Percentiles rank a stretch among this genome's conserved stretches.
phyloP scores from a whole-genome alignment of 768 basidiomycete genomes.

The Rubroboletus satanas region DNA sequence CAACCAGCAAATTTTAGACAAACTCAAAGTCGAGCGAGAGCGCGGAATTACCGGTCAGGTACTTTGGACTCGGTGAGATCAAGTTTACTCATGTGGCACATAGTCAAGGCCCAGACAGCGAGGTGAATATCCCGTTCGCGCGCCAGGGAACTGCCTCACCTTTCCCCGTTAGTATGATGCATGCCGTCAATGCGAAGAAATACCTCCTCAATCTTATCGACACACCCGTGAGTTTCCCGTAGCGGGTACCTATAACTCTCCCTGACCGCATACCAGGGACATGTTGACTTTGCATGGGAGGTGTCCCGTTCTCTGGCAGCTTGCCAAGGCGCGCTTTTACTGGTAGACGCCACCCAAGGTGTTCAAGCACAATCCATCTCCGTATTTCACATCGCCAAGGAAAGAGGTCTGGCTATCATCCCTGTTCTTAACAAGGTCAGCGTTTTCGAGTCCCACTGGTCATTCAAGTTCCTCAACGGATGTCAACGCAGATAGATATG shows the following conservation, averaged over 20 bases:
- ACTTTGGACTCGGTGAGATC: background rate
- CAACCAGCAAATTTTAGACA: conserved; percentile 87
- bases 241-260: background rate
- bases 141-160: conserved; percentile 1
- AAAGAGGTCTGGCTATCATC: conserved; percentile 76
- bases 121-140: conserved; percentile 44
- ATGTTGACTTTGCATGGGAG: conserved; percentile 98
- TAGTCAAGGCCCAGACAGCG: conserved; percentile 95
- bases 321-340: conserved; percentile 81
- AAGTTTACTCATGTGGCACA: background rate
- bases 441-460: background rate
- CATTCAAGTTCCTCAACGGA: background rate
- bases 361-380: conserved; percentile 97
- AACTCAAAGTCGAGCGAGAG: conserved; percentile 95
- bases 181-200: conserved; percentile 47
- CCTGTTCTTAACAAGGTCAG: conserved; percentile 89
- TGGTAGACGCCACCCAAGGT: conserved; percentile 97
- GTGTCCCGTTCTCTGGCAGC: conserved; percentile 90
- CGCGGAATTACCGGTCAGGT: conserved; percentile 85
- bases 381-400: conserved; percentile 85
- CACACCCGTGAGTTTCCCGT: conserved; percentile 63
- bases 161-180: conserved; percentile 63
- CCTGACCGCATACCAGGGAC: conserved; percentile 53
- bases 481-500: conserved; percentile 70
- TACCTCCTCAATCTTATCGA: conserved; percentile 94